Base-by-base conservation (phyloP, 257 asterid genomes). In the Capsicum chinense region DNA sequence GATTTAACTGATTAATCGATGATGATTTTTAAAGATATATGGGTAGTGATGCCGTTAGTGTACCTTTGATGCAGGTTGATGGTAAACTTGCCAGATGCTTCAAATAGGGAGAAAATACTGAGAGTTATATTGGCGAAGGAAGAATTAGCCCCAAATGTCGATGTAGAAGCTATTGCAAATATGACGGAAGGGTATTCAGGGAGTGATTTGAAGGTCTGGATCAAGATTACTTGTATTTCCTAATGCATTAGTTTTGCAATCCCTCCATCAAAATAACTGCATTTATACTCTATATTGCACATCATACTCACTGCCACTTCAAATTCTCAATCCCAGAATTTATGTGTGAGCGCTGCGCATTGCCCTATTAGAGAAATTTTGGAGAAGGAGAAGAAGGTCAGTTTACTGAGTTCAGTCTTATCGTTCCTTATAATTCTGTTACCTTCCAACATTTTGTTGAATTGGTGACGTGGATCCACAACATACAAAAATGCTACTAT, bases 101-200 rank as follows among this genome's bases (percentile, higher is more conserved):
- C 86, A 48, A 92, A 95, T 81, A 89, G 98, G 89, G 90, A 86
- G 83, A 93, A 95, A 86, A 93, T 93, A 82, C 85, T 95, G 26
- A 87, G 86, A 86, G 93, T 93, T 79, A 92, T 95, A 86, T 88
- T 95, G 78, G 86, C 92, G 56, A 92, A 95, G 90, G 98, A 95
- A 88, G 97, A 93, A 86, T 85, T 92, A 87, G 88, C 86, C 74
- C 84, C 95, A 44, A 88, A 90, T 87, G 86, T 92, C 54, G 95
- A 93, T 89, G 90, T 93, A 15, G 94, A 90, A 80, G 92, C 93
- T 48, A 87, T 95, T 91, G 98, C 98, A 81, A 91, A 83, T 89
- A 95, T 95, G 95, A 93, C 98, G 0, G 98, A 93, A 26, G 98
- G 98, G 73, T 93, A 93, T 86, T 95, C 98, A 5, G 98, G 98